phyloP scores from a whole-genome alignment of 2,329 filamentous ascomycete genomes.

The Tolypocladium paradoxum region DNA sequence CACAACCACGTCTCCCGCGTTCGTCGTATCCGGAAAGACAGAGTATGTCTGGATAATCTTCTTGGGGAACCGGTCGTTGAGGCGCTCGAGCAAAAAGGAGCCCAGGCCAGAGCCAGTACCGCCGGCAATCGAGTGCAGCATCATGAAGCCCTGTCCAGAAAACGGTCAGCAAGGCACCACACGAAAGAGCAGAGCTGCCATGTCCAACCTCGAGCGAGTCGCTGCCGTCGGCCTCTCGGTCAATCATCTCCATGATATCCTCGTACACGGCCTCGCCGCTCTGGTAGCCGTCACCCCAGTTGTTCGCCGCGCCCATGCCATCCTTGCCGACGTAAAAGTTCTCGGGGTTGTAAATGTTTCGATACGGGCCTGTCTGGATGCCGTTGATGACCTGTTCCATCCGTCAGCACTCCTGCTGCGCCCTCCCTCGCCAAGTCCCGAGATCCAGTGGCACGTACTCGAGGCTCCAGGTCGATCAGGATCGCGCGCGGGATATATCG shows the following conservation, averaged over 20 bases:
- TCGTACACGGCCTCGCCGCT: constrained; percentile 87
- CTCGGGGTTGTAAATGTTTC: constrained; percentile 98
- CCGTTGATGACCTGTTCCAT: constrained; percentile 63
- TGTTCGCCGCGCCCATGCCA: constrained; percentile 89
- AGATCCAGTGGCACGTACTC: constrained; percentile 37
- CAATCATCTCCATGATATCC: constrained; percentile 99
- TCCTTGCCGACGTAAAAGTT: constrained; percentile 97
- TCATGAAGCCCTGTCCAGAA: constrained; percentile 75
- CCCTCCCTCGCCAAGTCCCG: not conserved
- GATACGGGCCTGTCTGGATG: constrained; percentile 89
- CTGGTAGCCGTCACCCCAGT: constrained; percentile 95
- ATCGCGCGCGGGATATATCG: constrained; percentile 96
- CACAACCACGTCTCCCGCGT: constrained; percentile 81
- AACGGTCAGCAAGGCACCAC: not conserved
- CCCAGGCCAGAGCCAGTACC: constrained; percentile 94
- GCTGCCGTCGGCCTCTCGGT: constrained; percentile 93
- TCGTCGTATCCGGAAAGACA: constrained; percentile 90
- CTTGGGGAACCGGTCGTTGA: constrained; percentile 97
- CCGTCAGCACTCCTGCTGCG: not conserved
- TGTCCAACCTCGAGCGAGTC: constrained; percentile 76
- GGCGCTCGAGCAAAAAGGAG: constrained; percentile 84
- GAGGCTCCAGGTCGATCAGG: constrained; percentile 85
- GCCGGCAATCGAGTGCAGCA: constrained; percentile 94
- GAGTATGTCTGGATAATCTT: constrained; percentile 99
- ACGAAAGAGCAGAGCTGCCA: not conserved